Evolutionary conservation across 1,139 yeast genomes (phyloP).

Genomic region (Candida pseudoviswanathii): DNA sequence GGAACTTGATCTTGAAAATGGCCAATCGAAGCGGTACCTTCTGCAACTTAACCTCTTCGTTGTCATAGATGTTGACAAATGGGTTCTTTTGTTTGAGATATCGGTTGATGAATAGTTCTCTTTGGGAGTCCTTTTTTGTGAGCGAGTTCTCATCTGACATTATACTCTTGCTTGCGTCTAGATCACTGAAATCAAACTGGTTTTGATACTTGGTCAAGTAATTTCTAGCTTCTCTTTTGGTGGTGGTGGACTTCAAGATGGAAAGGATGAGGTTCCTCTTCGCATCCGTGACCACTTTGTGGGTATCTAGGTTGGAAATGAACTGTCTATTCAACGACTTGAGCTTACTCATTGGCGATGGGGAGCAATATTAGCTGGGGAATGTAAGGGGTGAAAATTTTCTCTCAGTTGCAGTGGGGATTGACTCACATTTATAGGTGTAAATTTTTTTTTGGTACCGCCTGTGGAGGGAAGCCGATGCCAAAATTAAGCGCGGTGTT

Average conservation of each 20-base stretch:
- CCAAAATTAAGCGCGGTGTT: constrained; percentile 2
- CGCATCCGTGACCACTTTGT: constrained; percentile 35
- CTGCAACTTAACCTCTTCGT: constrained; percentile 26
- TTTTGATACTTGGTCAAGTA: constrained; percentile 62
- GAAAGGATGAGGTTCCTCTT: constrained; percentile 62
- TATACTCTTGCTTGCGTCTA: constrained; percentile 14
- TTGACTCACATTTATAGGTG: not conserved
- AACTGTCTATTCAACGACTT: constrained; percentile 33
- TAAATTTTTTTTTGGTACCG: not conserved
- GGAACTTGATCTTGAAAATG: constrained; percentile 48
- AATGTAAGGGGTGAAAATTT: not conserved
- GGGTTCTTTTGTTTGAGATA: constrained; percentile 41
- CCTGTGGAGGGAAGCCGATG: not conserved
- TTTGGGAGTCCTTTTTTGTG: constrained; percentile 31
- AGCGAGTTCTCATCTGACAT: constrained; percentile 16
- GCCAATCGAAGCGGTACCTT: constrained; percentile 54
- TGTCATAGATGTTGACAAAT: constrained; percentile 34
- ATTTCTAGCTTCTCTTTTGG: constrained; percentile 72
- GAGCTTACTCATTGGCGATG: constrained; percentile 32
- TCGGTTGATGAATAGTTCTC: constrained; percentile 42
- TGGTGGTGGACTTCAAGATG: constrained; percentile 71
- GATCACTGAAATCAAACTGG: constrained; percentile 34
- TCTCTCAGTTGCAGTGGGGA: not conserved
- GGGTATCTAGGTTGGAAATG: constrained; percentile 42
- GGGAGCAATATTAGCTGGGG: not conserved